Conservation (phyloP, 352 stramenopile species). For the Pythium brachiatum region DNA sequence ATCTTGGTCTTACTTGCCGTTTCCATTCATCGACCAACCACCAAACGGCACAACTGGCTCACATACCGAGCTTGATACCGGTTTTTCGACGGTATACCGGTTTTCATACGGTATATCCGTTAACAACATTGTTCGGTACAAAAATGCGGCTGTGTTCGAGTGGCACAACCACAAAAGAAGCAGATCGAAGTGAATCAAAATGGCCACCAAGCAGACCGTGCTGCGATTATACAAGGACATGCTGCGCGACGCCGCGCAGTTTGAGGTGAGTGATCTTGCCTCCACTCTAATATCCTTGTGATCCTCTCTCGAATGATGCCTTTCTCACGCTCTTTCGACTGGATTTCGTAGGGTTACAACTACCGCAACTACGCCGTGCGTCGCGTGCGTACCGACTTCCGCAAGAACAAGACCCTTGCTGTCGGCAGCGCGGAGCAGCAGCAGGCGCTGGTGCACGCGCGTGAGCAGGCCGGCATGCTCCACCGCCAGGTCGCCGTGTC, state of each 20-base stretch:
- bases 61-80: conserved; percentile 5
- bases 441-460: conserved; percentile 39
- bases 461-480: conserved; percentile 51
- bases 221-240: conserved; percentile 29
- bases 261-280: conserved; percentile 11
- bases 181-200: conserved; percentile 15
- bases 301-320: conserved; percentile 1
- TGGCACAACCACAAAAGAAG: conserved; percentile 4
- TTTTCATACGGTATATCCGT: too few species aligned
- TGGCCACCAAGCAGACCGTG: conserved; percentile 26
- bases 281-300: background rate
- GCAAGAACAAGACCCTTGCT: conserved; percentile 51
- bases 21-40: conserved; percentile 12
- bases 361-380: conserved; percentile 64
- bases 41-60: conserved; percentile 25
- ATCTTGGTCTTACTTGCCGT: background rate
- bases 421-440: conserved; percentile 49
- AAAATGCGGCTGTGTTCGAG: too few species aligned
- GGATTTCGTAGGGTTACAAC: conserved; percentile 59
- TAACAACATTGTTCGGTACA: too few species aligned
- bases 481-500: conserved; percentile 64
- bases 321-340: background rate
- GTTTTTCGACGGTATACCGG: background rate
- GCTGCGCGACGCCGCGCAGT: conserved; percentile 25
- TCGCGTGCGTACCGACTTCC: conserved; percentile 75